Percentiles rank a stretch among this genome's conserved stretches.
These are phyloP conservation scores for Paxillus involutus DNA, from an alignment of 768 basidiomycete species.

Conservation along the genomic window DNA sequence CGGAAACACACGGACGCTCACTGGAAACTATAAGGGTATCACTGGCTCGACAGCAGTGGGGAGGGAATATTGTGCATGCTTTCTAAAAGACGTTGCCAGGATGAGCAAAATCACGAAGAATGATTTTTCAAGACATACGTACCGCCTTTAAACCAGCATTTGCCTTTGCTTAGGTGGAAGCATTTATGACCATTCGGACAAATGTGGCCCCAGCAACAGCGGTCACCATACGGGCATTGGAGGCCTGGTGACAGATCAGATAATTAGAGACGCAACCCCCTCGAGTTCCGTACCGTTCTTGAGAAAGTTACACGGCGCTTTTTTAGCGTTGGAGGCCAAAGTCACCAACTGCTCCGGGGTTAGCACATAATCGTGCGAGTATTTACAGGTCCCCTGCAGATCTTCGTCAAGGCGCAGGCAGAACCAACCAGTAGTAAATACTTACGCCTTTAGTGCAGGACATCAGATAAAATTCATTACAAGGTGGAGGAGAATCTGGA, in stretches of 20 bases:
- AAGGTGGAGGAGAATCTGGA: conserved; percentile 78
- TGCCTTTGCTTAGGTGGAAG: conserved; percentile 69
- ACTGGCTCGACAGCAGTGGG: conserved; percentile 16
- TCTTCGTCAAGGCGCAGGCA: conserved; percentile 11
- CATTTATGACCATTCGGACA: conserved; percentile 80
- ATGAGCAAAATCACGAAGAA: not conserved
- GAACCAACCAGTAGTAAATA: not conserved
- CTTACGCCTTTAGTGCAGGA: conserved; percentile 75
- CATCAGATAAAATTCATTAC: conserved; percentile 85
- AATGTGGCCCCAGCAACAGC: conserved; percentile 82
- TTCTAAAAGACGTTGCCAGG: conserved; percentile 24
- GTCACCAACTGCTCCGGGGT: conserved; percentile 69
- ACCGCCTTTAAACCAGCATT: conserved; percentile 87
- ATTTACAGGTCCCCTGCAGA: conserved; percentile 67
- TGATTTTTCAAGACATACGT: conserved; percentile 17
- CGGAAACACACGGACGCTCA: not conserved
- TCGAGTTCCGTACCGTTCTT: conserved; percentile 57
- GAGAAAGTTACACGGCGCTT: conserved; percentile 82
- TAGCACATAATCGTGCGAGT: conserved; percentile 78
- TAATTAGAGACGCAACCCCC: not conserved
- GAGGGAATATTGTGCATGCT: conserved; percentile 38
- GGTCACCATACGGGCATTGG: conserved; percentile 71
- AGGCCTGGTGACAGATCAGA: conserved; percentile 44
- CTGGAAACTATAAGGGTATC: conserved; percentile 14
- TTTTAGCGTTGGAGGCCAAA: conserved; percentile 77